Conservation (phyloP, 2,329 filamentous ascomycete species). For the Venturia asperata region DNA sequence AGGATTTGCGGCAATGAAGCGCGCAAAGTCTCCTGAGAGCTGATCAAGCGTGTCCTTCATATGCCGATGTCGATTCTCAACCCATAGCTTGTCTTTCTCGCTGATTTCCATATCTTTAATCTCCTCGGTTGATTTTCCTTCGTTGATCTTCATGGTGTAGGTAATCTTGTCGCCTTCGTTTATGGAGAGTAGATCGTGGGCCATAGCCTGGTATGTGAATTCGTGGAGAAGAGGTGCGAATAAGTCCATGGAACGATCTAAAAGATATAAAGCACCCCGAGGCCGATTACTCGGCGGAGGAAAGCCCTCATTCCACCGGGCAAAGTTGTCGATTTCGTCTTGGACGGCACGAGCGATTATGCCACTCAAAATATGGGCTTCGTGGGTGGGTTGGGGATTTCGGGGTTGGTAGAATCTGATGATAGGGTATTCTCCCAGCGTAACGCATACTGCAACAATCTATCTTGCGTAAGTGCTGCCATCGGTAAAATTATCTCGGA, state of each 20-base stretch:
- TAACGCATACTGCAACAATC: conserved; percentile 82
- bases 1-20: conserved; percentile 83
- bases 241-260: conserved; percentile 88
- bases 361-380: conserved; percentile 78
- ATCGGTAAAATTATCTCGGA: neutral
- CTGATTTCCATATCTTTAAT: conserved; percentile 86
- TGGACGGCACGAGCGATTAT: conserved; percentile 89
- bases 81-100: conserved; percentile 91
- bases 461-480: conserved; percentile 30
- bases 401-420: conserved; percentile 83
- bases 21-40: conserved; percentile 85
- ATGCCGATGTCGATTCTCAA: conserved; percentile 86
- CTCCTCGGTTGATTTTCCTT: conserved; percentile 61
- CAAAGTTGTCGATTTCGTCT: conserved; percentile 82
- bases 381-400: conserved; percentile 65
- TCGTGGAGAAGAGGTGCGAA: conserved; percentile 85
- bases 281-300: conserved; percentile 73
- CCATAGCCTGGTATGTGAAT: conserved; percentile 98
- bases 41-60: conserved; percentile 98
- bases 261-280: conserved; percentile 74
- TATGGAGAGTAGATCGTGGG: conserved; percentile 83
- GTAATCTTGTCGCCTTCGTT: conserved; percentile 82
- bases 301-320: conserved; percentile 75
- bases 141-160: conserved; percentile 73
- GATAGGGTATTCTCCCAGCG: conserved; percentile 86